These are phyloP conservation scores for Corymbia calophylla DNA, from an alignment of 441 rosid species.

Conservation along the genomic window DNA sequence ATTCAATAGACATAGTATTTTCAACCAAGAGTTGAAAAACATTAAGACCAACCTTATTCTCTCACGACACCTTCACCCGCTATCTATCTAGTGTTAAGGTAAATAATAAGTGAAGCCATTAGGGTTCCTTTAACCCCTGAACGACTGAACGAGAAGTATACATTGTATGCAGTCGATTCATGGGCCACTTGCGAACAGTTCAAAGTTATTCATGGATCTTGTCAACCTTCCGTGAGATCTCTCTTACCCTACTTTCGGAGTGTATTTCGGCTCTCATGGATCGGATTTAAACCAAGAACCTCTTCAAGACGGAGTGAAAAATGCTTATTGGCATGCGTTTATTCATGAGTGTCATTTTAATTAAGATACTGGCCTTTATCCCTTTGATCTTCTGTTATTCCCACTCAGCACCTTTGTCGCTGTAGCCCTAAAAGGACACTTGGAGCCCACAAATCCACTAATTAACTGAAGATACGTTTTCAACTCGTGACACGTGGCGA, in stretches of 20 bases:
- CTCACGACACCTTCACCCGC: not conserved
- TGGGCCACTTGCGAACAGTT: not conserved
- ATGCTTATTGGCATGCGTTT: not conserved
- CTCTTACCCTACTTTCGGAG: not conserved
- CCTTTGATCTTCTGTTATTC: not conserved
- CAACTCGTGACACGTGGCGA: conserved; percentile 10
- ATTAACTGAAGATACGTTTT: conserved; percentile 6
- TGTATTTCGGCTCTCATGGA: not conserved
- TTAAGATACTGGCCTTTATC: not conserved
- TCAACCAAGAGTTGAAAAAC: not conserved
- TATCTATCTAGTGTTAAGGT: not conserved
- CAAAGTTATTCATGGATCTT: not conserved
- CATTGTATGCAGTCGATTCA: not conserved
- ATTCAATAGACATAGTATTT: not conserved
- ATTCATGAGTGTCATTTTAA: not conserved
- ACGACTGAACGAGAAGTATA: not conserved
- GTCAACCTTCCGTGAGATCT: not conserved
- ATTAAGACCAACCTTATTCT: not conserved
- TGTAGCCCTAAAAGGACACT: conserved; percentile 3
- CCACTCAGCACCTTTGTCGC: not conserved
- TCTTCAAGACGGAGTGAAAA: not conserved
- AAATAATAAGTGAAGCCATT: not conserved
- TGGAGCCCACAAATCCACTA: conserved; percentile 1
- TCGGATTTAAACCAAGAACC: not conserved
- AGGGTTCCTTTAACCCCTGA: not conserved